Percentiles rank a stretch among this genome's conserved stretches.
Conservation (phyloP, 164 flowering plant species). For the Vitis rupestris region DNA sequence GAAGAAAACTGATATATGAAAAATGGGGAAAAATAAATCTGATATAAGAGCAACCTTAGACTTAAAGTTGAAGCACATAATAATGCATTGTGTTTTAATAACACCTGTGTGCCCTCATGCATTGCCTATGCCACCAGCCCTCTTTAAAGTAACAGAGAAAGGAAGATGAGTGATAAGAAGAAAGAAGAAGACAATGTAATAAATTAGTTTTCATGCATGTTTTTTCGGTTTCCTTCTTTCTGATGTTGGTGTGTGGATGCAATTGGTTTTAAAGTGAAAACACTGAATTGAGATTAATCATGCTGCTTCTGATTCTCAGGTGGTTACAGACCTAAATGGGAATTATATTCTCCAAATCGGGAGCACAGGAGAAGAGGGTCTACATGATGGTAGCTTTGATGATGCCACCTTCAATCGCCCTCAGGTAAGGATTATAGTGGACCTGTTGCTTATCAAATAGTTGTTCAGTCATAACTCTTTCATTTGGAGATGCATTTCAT, state of each 20-base stretch:
- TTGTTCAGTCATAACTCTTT: not conserved
- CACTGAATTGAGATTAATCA: not conserved
- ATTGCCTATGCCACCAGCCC: too few species aligned
- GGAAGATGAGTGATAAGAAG: too few species aligned
- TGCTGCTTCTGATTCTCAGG: conserved; percentile 39
- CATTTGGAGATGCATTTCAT: conserved; percentile 6
- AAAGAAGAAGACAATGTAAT: too few species aligned
- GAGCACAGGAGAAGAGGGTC: conserved; percentile 82
- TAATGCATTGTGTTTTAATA: too few species aligned
- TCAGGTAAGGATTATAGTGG: conserved; percentile 47
- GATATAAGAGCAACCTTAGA: too few species aligned
- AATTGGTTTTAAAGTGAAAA: not conserved
- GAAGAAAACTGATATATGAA: too few species aligned
- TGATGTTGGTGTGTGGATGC: not conserved
- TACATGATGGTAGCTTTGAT: conserved; percentile 83
- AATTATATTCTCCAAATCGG: conserved; percentile 89
- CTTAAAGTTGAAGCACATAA: too few species aligned
- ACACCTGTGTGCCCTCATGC: too few species aligned
- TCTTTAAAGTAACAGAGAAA: too few species aligned
- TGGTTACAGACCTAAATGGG: conserved; percentile 91
- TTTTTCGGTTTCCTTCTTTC: not conserved
- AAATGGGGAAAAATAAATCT: too few species aligned
- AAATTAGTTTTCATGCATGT: not conserved
- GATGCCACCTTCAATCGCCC: conserved; percentile 87
- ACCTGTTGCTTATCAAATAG: not conserved